A percentile compares a stretch with the other conserved stretches of the same genome.
phyloP scores from a whole-genome alignment of 345 rosid species.

The Citrus unshiu region DNA sequence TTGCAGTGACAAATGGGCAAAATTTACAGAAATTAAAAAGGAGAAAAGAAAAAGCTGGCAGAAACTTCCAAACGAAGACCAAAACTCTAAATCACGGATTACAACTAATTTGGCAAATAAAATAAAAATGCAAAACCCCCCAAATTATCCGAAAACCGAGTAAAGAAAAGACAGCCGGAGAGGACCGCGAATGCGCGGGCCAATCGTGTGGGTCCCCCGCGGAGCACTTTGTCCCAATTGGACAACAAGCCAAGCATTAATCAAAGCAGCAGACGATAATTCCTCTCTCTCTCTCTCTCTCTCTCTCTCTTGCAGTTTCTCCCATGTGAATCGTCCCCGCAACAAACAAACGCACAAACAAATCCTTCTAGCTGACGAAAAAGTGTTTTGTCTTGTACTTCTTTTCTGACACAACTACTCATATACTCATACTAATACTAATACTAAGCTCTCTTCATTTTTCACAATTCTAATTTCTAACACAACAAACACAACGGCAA shows the following conservation, averaged over 20 bases:
- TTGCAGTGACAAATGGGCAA: no score
- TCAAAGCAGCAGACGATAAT: not conserved
- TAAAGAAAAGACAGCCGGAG: not conserved
- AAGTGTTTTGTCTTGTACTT: not conserved
- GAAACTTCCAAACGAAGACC: not conserved
- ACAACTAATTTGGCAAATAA: not conserved
- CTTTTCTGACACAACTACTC: not conserved
- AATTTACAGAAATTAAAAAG: no score
- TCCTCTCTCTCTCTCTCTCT: not conserved
- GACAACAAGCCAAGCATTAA: not conserved
- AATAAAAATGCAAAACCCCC: not conserved
- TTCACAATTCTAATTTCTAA: not conserved
- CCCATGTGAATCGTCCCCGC: not conserved
- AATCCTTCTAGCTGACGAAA: not conserved
- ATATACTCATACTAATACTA: no score
- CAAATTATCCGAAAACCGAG: not conserved
- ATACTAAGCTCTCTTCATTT: no score
- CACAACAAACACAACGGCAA: no score
- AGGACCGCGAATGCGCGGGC: conserved; percentile 32
- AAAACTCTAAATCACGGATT: not conserved
- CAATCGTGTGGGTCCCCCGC: conserved; percentile 45
- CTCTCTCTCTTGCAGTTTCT: no score
- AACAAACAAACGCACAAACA: not conserved
- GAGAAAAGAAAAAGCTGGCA: not conserved
- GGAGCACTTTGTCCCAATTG: conserved; percentile 6